phyloP scores from a whole-genome alignment of 1,284 basidiomycete genomes.

The Schizophyllum commune region DNA sequence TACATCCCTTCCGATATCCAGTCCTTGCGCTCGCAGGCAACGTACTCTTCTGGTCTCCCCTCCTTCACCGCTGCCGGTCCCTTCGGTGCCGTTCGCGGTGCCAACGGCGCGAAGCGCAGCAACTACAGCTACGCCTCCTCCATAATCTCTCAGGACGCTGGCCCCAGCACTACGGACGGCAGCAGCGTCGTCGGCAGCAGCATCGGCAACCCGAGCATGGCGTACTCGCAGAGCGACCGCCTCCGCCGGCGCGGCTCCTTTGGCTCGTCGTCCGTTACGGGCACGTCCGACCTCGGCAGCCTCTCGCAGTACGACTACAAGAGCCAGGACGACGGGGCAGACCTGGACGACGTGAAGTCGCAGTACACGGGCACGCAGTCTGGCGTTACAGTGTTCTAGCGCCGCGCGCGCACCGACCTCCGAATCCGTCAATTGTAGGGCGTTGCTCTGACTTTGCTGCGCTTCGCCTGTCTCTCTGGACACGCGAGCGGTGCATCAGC shows the following conservation, averaged over 20 bases:
- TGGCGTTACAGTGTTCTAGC: constrained; percentile 73
- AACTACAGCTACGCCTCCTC: constrained; percentile 85
- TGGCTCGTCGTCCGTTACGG: constrained; percentile 58
- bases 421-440: background rate
- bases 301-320: constrained; percentile 78
- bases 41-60: constrained; percentile 85
- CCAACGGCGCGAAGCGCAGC: constrained; percentile 61
- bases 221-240: constrained; percentile 67
- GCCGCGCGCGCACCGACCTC: background rate
- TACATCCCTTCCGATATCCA: constrained; percentile 95
- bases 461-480: too few species aligned
- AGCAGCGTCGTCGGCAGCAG: constrained; percentile 51
- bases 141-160: constrained; percentile 84
- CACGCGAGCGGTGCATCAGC: too few species aligned
- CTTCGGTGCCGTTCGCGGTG: constrained; percentile 54
- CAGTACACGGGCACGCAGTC: constrained; percentile 78
- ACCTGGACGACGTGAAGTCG: constrained; percentile 77
- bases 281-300: constrained; percentile 71
- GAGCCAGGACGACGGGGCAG: constrained; percentile 72
- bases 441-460: too few species aligned
- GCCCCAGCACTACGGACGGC: constrained; percentile 50
- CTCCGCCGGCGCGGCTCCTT: constrained; percentile 55
- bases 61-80: constrained; percentile 69
- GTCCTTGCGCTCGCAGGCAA: constrained; percentile 90
- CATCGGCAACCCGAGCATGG: constrained; percentile 5